These are phyloP conservation scores for Maudiozyma turicensis DNA, from an alignment of 805 yeast species.

Conservation along the genomic window DNA sequence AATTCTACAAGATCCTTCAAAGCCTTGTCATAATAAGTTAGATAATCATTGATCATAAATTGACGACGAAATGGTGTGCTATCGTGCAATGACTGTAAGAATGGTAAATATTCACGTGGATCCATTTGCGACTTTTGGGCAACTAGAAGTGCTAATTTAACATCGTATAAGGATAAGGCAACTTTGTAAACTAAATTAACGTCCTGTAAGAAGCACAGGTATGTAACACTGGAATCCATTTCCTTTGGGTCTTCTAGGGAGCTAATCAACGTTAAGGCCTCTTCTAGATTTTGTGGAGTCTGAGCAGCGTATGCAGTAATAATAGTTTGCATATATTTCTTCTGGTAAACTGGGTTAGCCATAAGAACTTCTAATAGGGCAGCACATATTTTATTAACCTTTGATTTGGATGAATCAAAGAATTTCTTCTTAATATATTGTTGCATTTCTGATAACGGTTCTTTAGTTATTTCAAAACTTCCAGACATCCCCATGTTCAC, in stretches of 20 bases:
- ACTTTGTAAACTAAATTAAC: constrained; percentile 72
- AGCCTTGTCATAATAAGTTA: constrained; percentile 62
- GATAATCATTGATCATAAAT: constrained; percentile 70
- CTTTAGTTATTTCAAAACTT: constrained; percentile 23
- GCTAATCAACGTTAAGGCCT: constrained; percentile 60
- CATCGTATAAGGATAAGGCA: constrained; percentile 74
- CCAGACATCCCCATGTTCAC: constrained; percentile 22
- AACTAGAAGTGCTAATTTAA: constrained; percentile 65
- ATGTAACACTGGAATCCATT: constrained; percentile 63
- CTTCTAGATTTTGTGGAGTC: constrained; percentile 72
- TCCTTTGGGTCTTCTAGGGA: constrained; percentile 38
- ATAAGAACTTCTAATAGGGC: constrained; percentile 51
- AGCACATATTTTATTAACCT: constrained; percentile 71
- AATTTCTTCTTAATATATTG: constrained; percentile 33
- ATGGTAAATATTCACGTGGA: constrained; percentile 93
- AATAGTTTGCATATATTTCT: constrained; percentile 60
- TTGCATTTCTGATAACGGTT: constrained; percentile 31
- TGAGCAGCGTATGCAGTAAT: constrained; percentile 90
- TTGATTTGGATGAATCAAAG: constrained; percentile 36
- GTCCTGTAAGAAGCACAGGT: constrained; percentile 83
- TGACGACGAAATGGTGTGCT: constrained; percentile 57
- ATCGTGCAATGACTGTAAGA: constrained; percentile 67
- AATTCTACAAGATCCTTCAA: constrained; percentile 51
- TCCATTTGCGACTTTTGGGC: constrained; percentile 98
- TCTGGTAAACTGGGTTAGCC: constrained; percentile 38